A percentile compares a stretch with the other conserved stretches of the same genome.
phyloP scores from a whole-genome alignment of 495 filamentous ascomycete genomes.

The Jackrogersella minutella region DNA sequence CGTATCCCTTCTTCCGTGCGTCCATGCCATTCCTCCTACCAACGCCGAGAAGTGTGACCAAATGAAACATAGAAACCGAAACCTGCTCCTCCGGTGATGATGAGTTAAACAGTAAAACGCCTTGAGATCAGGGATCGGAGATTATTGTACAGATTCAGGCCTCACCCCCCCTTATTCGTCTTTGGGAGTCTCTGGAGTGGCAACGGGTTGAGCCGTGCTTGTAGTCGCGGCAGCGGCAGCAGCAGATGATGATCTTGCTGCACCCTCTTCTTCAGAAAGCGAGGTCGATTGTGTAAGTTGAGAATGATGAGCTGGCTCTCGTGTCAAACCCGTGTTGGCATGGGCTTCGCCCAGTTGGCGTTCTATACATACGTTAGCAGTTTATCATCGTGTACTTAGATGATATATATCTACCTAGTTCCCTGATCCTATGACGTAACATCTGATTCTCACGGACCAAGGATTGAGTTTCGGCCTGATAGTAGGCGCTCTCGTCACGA shows the following conservation, averaged over 20 bases:
- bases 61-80: slow-evolving; percentile 2
- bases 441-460: slow-evolving; percentile 93
- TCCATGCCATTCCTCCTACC: not conserved
- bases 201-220: slow-evolving; percentile 9
- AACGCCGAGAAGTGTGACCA: slow-evolving; percentile 23
- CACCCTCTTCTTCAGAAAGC: slow-evolving; percentile 36
- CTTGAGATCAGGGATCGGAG: not conserved
- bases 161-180: slow-evolving; percentile 23
- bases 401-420: slow-evolving; percentile 67
- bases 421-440: slow-evolving; percentile 82
- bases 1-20: slow-evolving; percentile 1
- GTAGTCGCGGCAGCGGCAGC: slow-evolving; percentile 10
- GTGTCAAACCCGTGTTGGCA: slow-evolving; percentile 45
- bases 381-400: not conserved
- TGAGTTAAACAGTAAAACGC: slow-evolving; percentile 17
- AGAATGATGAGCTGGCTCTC: slow-evolving; percentile 51
- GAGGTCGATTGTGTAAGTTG: slow-evolving; percentile 49
- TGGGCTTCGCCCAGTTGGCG: slow-evolving; percentile 51
- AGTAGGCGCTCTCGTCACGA: slow-evolving; percentile 84
- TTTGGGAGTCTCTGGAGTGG: slow-evolving; percentile 19
- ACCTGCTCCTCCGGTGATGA: not conserved
- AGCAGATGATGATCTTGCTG: slow-evolving; percentile 19
- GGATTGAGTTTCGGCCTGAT: slow-evolving; percentile 90
- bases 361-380: slow-evolving; percentile 38
- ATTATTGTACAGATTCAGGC: slow-evolving; percentile 1